A percentile compares a stretch with the other conserved stretches of the same genome.
Evolutionary conservation across 163 green algal species (phyloP).

Genomic region (Chlamydomonas reinhardtii): DNA sequence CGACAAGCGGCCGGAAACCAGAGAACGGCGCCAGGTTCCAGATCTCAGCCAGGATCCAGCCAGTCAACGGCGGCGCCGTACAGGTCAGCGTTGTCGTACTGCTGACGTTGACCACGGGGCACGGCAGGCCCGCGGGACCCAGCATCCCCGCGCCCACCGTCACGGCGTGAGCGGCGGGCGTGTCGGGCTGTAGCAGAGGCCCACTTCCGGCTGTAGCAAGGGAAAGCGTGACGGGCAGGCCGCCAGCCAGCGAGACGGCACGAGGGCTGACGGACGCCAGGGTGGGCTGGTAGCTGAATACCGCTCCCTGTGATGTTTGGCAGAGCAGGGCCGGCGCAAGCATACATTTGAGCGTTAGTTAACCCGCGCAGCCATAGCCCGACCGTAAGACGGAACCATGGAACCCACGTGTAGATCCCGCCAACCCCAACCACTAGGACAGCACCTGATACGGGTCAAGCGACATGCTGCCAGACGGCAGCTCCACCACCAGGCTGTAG

Average conservation of each 20-base stretch:
- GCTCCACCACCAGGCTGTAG: background rate
- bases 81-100: background rate
- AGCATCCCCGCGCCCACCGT: background rate
- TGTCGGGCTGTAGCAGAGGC: background rate
- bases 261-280: background rate
- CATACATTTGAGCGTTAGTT: too few species aligned
- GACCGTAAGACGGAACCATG: too few species aligned
- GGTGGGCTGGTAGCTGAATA: background rate
- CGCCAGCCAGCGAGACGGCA: background rate
- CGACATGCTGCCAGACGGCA: background rate
- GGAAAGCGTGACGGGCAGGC: background rate
- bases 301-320: background rate
- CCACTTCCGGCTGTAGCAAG: background rate
- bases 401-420: too few species aligned
- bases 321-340: too few species aligned
- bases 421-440: background rate
- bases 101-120: background rate
- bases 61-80: background rate
- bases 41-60: background rate
- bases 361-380: too few species aligned
- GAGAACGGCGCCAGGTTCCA: background rate
- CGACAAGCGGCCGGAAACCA: background rate
- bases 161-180: background rate
- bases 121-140: background rate
- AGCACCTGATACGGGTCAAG: background rate